Conservation (phyloP, 1,284 basidiomycete species). For the Rhodotorula sp. region DNA sequence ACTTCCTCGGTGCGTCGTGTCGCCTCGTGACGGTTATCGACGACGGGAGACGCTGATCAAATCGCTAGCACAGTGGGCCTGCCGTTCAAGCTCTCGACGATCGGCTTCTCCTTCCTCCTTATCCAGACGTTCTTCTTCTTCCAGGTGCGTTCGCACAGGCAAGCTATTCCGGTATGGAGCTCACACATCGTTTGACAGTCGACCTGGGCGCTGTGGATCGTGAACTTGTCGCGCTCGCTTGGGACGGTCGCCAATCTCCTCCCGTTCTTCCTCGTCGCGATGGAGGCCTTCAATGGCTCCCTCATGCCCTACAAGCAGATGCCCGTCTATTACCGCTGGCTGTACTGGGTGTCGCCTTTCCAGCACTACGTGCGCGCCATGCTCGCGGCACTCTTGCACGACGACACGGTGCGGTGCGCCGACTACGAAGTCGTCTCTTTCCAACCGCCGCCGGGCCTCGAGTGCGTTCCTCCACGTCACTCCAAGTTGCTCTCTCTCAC, state of each 20-base stretch:
- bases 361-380: constrained; percentile 50
- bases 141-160: constrained; percentile 18
- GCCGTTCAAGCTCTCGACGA: constrained; percentile 51
- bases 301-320: constrained; percentile 45
- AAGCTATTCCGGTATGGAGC: neutral
- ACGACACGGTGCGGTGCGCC: constrained; percentile 59
- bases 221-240: constrained; percentile 39
- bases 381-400: constrained; percentile 71
- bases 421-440: constrained; percentile 35
- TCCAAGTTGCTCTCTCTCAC: too few relatives aligned
- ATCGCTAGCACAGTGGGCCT: constrained; percentile 21
- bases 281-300: constrained; percentile 47
- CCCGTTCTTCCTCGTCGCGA: constrained; percentile 46
- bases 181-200: constrained; percentile 20
- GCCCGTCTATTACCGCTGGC: constrained; percentile 43
- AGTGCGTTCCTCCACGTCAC: neutral
- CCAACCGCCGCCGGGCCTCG: constrained; percentile 6
- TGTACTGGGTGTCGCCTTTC: constrained; percentile 75
- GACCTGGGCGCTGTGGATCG: constrained; percentile 47
- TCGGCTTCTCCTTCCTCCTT: constrained; percentile 59
- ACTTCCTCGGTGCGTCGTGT: constrained; percentile 63
- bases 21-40: neutral
- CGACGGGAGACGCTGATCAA: neutral
- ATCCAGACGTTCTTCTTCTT: constrained; percentile 45
- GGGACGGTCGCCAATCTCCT: constrained; percentile 44